Base-by-base conservation (phyloP, 768 basidiomycete genomes). In the Collybia nuda region DNA sequence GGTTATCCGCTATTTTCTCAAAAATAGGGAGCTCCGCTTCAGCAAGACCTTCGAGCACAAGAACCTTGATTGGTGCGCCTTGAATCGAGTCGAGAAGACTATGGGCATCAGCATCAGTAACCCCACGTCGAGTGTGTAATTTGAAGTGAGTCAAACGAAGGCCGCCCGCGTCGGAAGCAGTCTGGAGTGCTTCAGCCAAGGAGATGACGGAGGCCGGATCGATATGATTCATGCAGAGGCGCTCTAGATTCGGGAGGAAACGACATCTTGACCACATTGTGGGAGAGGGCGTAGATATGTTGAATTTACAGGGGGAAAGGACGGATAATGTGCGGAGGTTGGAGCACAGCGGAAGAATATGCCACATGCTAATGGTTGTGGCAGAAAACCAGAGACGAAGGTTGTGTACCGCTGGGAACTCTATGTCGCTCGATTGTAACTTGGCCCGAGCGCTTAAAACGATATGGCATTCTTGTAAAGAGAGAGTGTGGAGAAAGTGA, bases 101-200 rank as follows among this genome's bases (percentile, higher is more conserved):
- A 11, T 53, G 24, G 4, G 58, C 48, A 9, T 56, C 56, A 11
- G 43, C 38, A 23, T 67, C 64, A 6, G 59, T 43, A 9, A 64
- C 36, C 23, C 61, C 61, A 54, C 55, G 58, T 28, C 56, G 48
- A 42, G 60, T 54, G 50, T 57, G 56, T n/a, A 67, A 49, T 28
- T 64, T 65, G 60, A 65, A 62, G 40, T 65, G 64, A 3, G 62
- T 67, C 18, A 44, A 19, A 15, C n/a, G 44, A 19, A 67, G 47
- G 11, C 43, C 36, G 18, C 29, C n/a, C 12, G 28, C 43, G 18
- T 28, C 12, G 37, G 22, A 32, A 29, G 42, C 21, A 5, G 18
- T 14, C n/a, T 22, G 15, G 52, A 51, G 36, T 55, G 46, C 57
- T 9, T 39, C 24, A n/a, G 43, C 47, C 21, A 62, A 48, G 28